Percentiles rank a stretch among this genome's conserved stretches.
Evolutionary conservation across 2,329 filamentous ascomycete species (phyloP).

Genomic region (Rhytidhysteron rufulum): DNA sequence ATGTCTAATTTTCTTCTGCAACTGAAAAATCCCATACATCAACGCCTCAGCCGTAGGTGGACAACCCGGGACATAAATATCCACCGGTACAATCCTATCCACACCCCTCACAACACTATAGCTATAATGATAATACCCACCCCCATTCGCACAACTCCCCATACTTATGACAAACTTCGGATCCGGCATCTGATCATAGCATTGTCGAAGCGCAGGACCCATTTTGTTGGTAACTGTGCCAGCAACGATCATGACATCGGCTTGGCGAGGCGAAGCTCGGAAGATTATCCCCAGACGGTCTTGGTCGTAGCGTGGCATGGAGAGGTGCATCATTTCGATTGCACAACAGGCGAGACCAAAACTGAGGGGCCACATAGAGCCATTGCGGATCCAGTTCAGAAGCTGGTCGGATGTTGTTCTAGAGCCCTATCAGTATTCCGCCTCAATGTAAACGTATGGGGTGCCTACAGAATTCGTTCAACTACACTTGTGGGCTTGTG

Average conservation of each 20-base stretch:
- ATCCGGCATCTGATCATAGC: constrained; percentile 95
- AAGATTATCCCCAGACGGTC: constrained; percentile 90
- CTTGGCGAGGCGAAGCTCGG: constrained; percentile 82
- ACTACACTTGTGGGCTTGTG: too few relatives aligned
- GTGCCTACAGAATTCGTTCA: too few relatives aligned
- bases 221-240: constrained; percentile 95
- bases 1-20: constrained; percentile 73
- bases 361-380: constrained; percentile 84
- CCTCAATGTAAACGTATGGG: too few relatives aligned
- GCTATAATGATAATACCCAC: constrained; percentile 83
- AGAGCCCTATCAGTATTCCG: too few relatives aligned
- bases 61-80: constrained; percentile 78
- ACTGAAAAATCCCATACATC: constrained; percentile 65
- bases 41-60: constrained; percentile 53
- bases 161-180: constrained; percentile 83
- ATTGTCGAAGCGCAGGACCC: constrained; percentile 82
- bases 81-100: constrained; percentile 76
- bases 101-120: constrained; percentile 75
- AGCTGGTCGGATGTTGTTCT: constrained; percentile 79
- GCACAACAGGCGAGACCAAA: constrained; percentile 89
- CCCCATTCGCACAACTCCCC: constrained; percentile 80
- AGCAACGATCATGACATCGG: constrained; percentile 91
- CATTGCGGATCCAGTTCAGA: constrained; percentile 81
- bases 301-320: constrained; percentile 87
- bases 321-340: constrained; percentile 92